Evolutionary conservation across 164 flowering plant species (phyloP), one percentile per base, ranked within the genome.

Genomic region (Umbilicus rupestris): DNA sequence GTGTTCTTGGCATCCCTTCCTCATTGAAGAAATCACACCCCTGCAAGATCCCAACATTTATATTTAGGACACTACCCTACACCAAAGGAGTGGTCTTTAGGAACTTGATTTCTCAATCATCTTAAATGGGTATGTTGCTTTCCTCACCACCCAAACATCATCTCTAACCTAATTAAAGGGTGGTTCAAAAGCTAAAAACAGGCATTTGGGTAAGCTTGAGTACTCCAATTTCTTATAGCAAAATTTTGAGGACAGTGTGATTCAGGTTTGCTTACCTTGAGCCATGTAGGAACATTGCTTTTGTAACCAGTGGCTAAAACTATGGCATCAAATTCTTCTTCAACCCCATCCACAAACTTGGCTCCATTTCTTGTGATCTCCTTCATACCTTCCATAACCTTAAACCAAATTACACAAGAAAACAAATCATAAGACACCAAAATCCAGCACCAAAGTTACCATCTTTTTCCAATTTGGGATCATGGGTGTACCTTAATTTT

Each of bases 1-100:
- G 86, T 45, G 75, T 72, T 62, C 71, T 87, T 2, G 98, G 98
- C 97, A 90, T 88, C 5, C 98, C 98, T 1, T 90, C 83, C 63
- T 80, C 70, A 12, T 85, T 83, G 75, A 90, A 92, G 72, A 81
- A 83, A 68, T 90, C 94, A 68, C 78, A 65, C 1, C 77, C 78
- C 98, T 92, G 83, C 67, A 30, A 58, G 24, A 0, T 42, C 60
- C 39, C 59, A 58, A 16, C 47, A n/a, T n/a, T n/a, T n/a, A n/a
- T n/a, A n/a, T n/a, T n/a, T n/a, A n/a, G n/a, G n/a, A n/a, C n/a
- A n/a, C n/a, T n/a, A n/a, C n/a, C n/a, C n/a, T n/a, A n/a, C n/a
- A n/a, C n/a, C n/a, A n/a, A n/a, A n/a, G n/a, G n/a, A n/a, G n/a
- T n/a, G n/a, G n/a, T n/a, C n/a, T n/a, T n/a, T n/a, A n/a, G n/a